Evolutionary conservation across 2,329 filamentous ascomycete species (phyloP), one percentile per base, ranked within the genome.

Genomic region (Xylariales sp.): DNA sequence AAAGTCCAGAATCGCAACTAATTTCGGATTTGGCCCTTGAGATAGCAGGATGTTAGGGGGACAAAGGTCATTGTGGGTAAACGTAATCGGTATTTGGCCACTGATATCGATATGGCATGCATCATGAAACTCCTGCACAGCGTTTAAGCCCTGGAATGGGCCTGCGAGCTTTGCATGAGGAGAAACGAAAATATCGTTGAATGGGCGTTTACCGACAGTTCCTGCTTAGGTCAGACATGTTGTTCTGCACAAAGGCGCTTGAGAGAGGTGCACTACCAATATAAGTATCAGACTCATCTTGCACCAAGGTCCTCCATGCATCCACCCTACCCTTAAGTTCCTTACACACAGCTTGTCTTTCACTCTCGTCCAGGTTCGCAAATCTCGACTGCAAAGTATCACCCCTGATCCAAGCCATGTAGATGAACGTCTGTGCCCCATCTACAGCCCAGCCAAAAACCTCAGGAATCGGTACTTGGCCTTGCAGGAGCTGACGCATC

Each of bases 101-200:
- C 43, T 21, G 32, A 62, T 60, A 3, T 59, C 50, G 19, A 63
- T 62, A 16, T 46, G 46, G 31, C 55, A 62, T 24, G 41, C 46
- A 12, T 57, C 21, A 12, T 64, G 61, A 40, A 63, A 61, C 43
- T 53, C 21, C 20, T 58, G 48, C 31, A 60, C 51, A 11, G 58
- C 56, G 31, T 59, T 43, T 34, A 28, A 31, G 28, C 57, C 56
- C 22, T 51, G 32, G 37, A 60, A 64, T 43, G 58, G 62, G 2
- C 58, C 57, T 20, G 32, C 29, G 8, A 56, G 43, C 16, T 50
- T 46, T 27, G 43, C 48, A 19, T 46, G 50, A 33, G 22, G 1
- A 21, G 12, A 4, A 32, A 64, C 40, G 43, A 61, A 54, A 22
- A 58, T 56, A 3, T 65, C 60, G 15, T 60, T 59, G 2, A 64